A percentile compares a stretch with the other conserved stretches of the same genome.
Evolutionary conservation across 2,329 filamentous ascomycete species (phyloP).

Genomic region (Alternaria dauci): DNA sequence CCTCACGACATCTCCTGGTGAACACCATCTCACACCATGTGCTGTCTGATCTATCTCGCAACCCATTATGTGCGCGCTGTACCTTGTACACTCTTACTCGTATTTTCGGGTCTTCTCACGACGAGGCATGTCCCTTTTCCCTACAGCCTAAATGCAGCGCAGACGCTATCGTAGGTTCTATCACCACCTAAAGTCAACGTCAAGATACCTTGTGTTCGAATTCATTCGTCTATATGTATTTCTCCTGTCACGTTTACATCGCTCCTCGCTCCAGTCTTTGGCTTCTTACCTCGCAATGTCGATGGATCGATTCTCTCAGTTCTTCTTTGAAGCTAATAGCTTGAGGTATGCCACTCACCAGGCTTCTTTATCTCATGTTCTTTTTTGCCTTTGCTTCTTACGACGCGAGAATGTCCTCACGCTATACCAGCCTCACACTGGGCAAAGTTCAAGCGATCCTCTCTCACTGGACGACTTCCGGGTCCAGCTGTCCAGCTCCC

Average conservation of each 20-base stretch:
- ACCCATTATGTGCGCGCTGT: neutral
- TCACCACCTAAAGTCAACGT: neutral
- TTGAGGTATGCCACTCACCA: neutral
- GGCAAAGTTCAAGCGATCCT: neutral
- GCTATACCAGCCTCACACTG: neutral
- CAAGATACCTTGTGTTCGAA: neutral
- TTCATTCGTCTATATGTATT: neutral
- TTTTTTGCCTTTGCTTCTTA: neutral
- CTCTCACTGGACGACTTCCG: neutral
- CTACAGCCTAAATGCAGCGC: neutral
- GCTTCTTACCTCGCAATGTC: neutral
- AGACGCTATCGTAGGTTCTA: neutral
- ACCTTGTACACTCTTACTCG: neutral
- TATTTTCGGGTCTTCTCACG: neutral
- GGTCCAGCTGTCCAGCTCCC: too few species aligned
- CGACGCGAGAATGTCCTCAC: neutral
- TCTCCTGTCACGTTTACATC: neutral
- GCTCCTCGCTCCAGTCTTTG: neutral
- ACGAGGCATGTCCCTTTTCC: neutral
- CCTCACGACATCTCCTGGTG: neutral
- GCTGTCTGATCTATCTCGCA: neutral
- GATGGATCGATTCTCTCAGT: neutral
- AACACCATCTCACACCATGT: neutral
- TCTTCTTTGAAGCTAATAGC: neutral
- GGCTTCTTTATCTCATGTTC: neutral